A percentile compares a stretch with the other conserved stretches of the same genome.
phyloP scores from a whole-genome alignment of 2,329 filamentous ascomycete genomes.

The Colletotrichum ledebouriae region DNA sequence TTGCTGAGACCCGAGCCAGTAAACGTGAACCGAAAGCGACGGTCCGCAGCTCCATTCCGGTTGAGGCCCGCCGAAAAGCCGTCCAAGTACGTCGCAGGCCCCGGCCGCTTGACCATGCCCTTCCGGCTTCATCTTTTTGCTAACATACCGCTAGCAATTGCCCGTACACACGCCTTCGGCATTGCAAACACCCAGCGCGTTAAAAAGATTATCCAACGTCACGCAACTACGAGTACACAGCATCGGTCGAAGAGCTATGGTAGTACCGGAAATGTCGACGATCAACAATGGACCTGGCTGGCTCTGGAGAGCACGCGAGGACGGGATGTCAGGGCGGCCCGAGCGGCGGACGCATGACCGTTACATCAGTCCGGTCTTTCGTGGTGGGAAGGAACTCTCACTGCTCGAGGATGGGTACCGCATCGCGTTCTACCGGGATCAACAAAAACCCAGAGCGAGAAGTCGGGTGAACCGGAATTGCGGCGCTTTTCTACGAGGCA shows the following conservation, averaged over 20 bases:
- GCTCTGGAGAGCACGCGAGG: not conserved
- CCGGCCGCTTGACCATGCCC: slow-evolving; percentile 3
- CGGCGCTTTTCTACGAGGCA: not conserved
- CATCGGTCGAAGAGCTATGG: not conserved
- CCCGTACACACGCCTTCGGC: slow-evolving; percentile 3
- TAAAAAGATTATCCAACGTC: no score
- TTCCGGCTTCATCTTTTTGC: slow-evolving; percentile 14
- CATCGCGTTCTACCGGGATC: not conserved
- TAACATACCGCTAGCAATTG: slow-evolving; percentile 8
- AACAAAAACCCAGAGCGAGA: not conserved
- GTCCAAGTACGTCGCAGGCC: slow-evolving; percentile 18
- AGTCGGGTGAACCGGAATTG: not conserved
- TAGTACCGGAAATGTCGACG: slow-evolving; percentile 1
- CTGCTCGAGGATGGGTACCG: not conserved
- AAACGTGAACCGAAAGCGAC: slow-evolving; percentile 37
- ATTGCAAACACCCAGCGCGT: no score
- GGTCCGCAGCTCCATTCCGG: slow-evolving; percentile 37
- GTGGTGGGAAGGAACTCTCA: not conserved
- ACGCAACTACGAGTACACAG: no score
- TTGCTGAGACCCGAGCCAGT: slow-evolving; percentile 18
- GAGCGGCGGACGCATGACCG: slow-evolving; percentile 22
- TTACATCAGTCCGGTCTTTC: slow-evolving; percentile 21
- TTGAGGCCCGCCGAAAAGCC: slow-evolving; percentile 14
- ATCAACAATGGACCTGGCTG: slow-evolving; percentile 17
- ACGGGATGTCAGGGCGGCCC: slow-evolving; percentile 36